Conservation (phyloP, 257 asterid species). For the Solanum appendiculatum region DNA sequence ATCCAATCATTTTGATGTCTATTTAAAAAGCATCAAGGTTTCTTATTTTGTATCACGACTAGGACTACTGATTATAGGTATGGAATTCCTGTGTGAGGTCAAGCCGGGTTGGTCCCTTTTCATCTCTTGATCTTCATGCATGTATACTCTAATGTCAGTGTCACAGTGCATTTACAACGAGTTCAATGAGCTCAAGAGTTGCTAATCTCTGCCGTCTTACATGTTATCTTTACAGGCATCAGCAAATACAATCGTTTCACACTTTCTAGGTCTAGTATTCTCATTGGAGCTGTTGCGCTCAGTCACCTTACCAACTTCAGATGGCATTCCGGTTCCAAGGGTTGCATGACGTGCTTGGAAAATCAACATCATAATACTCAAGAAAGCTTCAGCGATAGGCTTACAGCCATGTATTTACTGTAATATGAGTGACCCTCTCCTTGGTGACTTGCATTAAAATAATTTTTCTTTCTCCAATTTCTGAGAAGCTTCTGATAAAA, state of each 20-base stretch:
- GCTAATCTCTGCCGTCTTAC: background rate
- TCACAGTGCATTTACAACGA: background rate
- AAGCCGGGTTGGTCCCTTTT: background rate
- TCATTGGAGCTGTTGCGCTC: conserved; percentile 88
- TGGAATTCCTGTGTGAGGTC: background rate
- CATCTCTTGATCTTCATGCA: background rate
- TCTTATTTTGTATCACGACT: background rate
- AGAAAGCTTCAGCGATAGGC: background rate
- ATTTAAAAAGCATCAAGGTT: background rate
- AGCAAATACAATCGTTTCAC: conserved; percentile 89
- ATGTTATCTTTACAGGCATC: conserved; percentile 53
- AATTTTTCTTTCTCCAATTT: background rate
- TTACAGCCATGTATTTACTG: background rate
- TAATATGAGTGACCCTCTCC: background rate
- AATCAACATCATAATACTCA: background rate
- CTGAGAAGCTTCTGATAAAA: background rate
- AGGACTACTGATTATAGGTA: background rate
- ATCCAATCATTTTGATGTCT: background rate
- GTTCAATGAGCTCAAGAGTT: background rate
- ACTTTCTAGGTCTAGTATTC: conserved; percentile 74
- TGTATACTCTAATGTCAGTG: background rate
- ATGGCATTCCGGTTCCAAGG: conserved; percentile 50
- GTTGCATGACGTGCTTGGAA: conserved; percentile 27
- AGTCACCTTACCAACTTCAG: conserved; percentile 76
- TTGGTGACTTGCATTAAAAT: background rate